A percentile compares a stretch with the other conserved stretches of the same genome.
Evolutionary conservation across 2,329 filamentous ascomycete genomes (phyloP).

Genomic region (Alternaria conjuncta): DNA sequence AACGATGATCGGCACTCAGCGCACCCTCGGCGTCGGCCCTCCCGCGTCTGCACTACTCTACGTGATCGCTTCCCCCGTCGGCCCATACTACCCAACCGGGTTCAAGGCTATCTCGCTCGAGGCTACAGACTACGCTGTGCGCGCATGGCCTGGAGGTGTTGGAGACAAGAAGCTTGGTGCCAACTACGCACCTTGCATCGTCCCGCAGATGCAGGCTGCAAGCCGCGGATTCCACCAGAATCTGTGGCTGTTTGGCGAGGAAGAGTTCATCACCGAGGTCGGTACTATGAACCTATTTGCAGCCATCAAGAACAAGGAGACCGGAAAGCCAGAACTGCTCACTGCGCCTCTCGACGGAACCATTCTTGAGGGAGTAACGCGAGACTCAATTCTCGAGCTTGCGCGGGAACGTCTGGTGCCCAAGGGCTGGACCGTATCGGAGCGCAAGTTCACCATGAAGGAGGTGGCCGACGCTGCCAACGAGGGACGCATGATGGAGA

Average conservation of each 20-base stretch:
- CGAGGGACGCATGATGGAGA: slow-evolving; percentile 88
- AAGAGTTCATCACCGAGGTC: slow-evolving; percentile 95
- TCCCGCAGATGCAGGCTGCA: slow-evolving; percentile 93
- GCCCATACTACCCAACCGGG: slow-evolving; percentile 96
- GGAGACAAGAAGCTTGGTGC: slow-evolving; percentile 98
- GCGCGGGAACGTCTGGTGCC: slow-evolving; percentile 82
- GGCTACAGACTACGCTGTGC: slow-evolving; percentile 94
- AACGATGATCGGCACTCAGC: slow-evolving; percentile 96
- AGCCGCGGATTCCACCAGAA: slow-evolving; percentile 96
- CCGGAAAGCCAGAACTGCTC: slow-evolving; percentile 87
- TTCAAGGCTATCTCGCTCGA: slow-evolving; percentile 97
- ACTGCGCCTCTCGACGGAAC: slow-evolving; percentile 97
- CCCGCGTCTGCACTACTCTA: slow-evolving; percentile 91
- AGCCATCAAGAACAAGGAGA: slow-evolving; percentile 82
- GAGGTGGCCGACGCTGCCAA: slow-evolving; percentile 81
- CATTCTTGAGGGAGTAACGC: slow-evolving; percentile 92
- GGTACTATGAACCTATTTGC: slow-evolving; percentile 99
- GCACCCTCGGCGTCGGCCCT: slow-evolving; percentile 89
- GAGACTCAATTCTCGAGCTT: slow-evolving; percentile 87
- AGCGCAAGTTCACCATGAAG: slow-evolving; percentile 91
- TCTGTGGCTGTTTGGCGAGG: slow-evolving; percentile 94
- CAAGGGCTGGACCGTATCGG: slow-evolving; percentile 85
- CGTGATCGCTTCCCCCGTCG: slow-evolving; percentile 94
- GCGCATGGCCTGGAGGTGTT: slow-evolving; percentile 96
- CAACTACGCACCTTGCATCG: slow-evolving; percentile 98